Percentiles rank a stretch among this genome's conserved stretches.
Evolutionary conservation across 2,329 filamentous ascomycete genomes (phyloP).

Genomic region (Penicillium aurantiogriseum): DNA sequence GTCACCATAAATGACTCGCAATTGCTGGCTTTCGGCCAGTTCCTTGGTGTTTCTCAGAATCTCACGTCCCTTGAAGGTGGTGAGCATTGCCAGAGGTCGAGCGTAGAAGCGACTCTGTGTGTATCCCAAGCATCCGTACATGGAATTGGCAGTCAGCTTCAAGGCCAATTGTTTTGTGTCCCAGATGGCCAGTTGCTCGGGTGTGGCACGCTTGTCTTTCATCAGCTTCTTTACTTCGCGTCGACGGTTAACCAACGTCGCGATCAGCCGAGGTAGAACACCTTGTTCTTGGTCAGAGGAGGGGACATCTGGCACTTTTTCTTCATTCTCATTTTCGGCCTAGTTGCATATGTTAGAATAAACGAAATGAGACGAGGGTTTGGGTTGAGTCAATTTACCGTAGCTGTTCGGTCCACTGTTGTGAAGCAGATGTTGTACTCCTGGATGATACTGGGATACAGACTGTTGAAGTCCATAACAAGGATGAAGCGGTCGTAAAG

Average conservation of each 20-base stretch:
- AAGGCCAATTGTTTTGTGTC: conserved; percentile 96
- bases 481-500: conserved; percentile 97
- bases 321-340: conserved; percentile 69
- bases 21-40: conserved; percentile 82
- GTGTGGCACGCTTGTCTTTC: conserved; percentile 85
- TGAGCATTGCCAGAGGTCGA: conserved; percentile 88
- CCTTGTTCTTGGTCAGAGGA: conserved; percentile 70
- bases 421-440: conserved; percentile 99
- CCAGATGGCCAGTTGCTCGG: conserved; percentile 88
- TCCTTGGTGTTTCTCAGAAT: conserved; percentile 96
- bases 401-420: conserved; percentile 75
- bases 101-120: conserved; percentile 97
- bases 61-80: conserved; percentile 95
- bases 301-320: conserved; percentile 85
- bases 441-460: conserved; percentile 98
- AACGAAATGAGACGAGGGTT: background rate
- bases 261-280: conserved; percentile 85
- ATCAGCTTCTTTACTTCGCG: conserved; percentile 93
- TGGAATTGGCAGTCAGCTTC: conserved; percentile 97
- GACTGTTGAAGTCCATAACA: conserved; percentile 99
- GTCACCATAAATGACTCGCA: conserved; percentile 97
- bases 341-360: conserved; percentile 18
- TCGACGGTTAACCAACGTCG: conserved; percentile 83
- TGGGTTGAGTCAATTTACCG: conserved; percentile 53
- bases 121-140: conserved; percentile 98